Percentiles rank a stretch among this genome's conserved stretches.
Conservation (phyloP, 164 flowering plant species). For the Pachysandra terminalis region DNA sequence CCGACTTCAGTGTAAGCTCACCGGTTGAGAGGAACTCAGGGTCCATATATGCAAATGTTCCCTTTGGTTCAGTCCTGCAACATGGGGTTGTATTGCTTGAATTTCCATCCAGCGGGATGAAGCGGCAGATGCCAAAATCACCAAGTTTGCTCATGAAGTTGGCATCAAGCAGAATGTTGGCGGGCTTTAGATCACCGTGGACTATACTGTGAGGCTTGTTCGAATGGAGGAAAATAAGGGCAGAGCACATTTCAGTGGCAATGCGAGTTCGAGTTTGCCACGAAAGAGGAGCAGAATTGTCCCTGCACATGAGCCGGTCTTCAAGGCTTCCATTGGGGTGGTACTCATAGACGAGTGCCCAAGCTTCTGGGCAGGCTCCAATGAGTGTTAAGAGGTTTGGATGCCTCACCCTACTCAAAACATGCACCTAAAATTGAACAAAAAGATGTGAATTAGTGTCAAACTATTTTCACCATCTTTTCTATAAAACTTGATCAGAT, state of each 20-base stretch:
- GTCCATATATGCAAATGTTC: constrained; percentile 67
- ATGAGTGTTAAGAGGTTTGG: constrained; percentile 80
- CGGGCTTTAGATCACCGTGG: constrained; percentile 82
- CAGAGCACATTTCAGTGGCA: constrained; percentile 76
- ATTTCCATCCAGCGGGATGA: constrained; percentile 21
- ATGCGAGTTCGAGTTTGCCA: constrained; percentile 80
- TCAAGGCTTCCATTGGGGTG: constrained; percentile 87
- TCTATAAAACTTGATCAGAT: not conserved
- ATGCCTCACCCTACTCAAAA: constrained; percentile 78
- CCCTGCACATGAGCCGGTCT: constrained; percentile 75
- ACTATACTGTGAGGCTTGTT: constrained; percentile 56
- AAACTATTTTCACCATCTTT: not conserved
- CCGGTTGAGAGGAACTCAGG: constrained; percentile 76
- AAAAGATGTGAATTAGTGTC: constrained; percentile 6
- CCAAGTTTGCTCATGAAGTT: constrained; percentile 64
- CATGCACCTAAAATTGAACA: constrained; percentile 53
- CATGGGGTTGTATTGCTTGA: constrained; percentile 22
- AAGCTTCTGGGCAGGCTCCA: constrained; percentile 81
- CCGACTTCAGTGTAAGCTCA: constrained; percentile 71
- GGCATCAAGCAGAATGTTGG: constrained; percentile 73
- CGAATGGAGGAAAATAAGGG: constrained; percentile 78
- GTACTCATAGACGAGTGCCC: constrained; percentile 75
- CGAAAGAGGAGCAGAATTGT: constrained; percentile 64
- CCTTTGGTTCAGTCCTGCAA: constrained; percentile 59
- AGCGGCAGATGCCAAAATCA: constrained; percentile 78